phyloP scores from a whole-genome alignment of 2,329 filamentous ascomycete species.

The Curvularia sp. region DNA sequence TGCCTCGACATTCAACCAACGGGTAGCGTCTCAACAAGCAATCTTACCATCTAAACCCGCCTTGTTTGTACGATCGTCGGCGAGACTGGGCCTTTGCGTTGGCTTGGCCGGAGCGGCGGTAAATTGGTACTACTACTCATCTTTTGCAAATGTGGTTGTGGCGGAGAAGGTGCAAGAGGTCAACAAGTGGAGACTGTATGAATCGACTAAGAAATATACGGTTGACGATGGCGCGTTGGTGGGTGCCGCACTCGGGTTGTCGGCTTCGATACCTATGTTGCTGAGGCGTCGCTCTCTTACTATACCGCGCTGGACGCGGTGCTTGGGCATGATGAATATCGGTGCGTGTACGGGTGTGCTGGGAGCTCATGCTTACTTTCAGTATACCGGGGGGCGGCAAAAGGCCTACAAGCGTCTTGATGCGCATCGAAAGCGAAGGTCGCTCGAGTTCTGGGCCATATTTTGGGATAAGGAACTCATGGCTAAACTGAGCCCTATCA shows the following conservation, averaged over 20 bases:
- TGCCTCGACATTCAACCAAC: conserved; percentile 25
- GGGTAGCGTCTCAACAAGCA: conserved; percentile 16
- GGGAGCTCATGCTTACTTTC: conserved; percentile 34
- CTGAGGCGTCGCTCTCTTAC: conserved; percentile 30
- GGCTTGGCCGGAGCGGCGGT: conserved; percentile 30
- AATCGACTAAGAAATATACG: conserved; percentile 32
- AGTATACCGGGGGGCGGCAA: conserved; percentile 39
- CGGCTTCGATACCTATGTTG: conserved; percentile 30
- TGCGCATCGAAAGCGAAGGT: conserved; percentile 23
- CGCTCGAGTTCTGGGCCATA: conserved; percentile 35
- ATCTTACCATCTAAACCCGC: conserved; percentile 19
- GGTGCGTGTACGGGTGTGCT: conserved; percentile 35
- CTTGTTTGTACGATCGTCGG: conserved; percentile 35
- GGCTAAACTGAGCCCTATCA: conserved; percentile 31
- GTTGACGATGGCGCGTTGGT: conserved; percentile 38
- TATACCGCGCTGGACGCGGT: conserved; percentile 33
- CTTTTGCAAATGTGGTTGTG: conserved; percentile 22
- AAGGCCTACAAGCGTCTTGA: conserved; percentile 30
- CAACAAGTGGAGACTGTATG: conserved; percentile 33
- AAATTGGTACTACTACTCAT: conserved; percentile 37
- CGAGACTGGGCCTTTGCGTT: conserved; percentile 29
- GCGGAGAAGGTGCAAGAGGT: conserved; percentile 17
- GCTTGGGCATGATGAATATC: conserved; percentile 34
- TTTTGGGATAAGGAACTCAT: conserved; percentile 37
- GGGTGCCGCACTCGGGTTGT: conserved; percentile 35